Evolutionary conservation across 495 filamentous ascomycete species (phyloP).

Genomic region (Aspergillus kassunensis): DNA sequence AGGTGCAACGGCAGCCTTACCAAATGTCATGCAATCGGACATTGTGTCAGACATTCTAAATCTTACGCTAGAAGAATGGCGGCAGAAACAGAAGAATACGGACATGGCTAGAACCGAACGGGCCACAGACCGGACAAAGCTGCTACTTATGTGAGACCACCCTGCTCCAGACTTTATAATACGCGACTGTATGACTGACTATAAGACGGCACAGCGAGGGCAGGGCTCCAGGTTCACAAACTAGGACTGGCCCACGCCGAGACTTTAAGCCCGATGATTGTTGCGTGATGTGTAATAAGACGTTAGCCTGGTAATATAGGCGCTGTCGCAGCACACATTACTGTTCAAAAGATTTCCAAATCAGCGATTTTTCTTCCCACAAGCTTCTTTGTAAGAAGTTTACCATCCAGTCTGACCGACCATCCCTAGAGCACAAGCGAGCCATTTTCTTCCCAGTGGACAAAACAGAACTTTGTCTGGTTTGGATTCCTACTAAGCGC

Average conservation of each 20-base stretch:
- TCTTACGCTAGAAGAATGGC: background rate
- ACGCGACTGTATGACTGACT: background rate
- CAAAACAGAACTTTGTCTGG: background rate
- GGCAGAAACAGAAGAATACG: background rate
- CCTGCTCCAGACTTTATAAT: too few relatives aligned
- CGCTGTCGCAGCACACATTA: background rate
- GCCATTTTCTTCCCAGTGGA: background rate
- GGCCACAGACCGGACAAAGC: background rate
- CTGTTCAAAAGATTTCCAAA: background rate
- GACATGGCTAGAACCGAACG: background rate
- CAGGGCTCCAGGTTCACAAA: background rate
- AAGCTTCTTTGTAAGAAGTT: background rate
- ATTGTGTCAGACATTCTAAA: background rate
- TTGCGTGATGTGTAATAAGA: background rate
- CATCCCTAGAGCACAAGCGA: background rate
- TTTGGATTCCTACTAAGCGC: background rate
- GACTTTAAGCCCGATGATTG: background rate
- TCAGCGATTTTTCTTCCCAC: background rate
- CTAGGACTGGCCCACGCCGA: background rate
- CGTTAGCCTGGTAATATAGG: background rate
- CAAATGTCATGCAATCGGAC: background rate
- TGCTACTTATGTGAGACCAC: background rate
- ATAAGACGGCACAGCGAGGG: background rate
- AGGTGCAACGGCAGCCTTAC: too few relatives aligned
- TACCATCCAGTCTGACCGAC: background rate